phyloP scores from a whole-genome alignment of 371 early-diverging fungal genomes.

The Haplosporangium sp. region DNA sequence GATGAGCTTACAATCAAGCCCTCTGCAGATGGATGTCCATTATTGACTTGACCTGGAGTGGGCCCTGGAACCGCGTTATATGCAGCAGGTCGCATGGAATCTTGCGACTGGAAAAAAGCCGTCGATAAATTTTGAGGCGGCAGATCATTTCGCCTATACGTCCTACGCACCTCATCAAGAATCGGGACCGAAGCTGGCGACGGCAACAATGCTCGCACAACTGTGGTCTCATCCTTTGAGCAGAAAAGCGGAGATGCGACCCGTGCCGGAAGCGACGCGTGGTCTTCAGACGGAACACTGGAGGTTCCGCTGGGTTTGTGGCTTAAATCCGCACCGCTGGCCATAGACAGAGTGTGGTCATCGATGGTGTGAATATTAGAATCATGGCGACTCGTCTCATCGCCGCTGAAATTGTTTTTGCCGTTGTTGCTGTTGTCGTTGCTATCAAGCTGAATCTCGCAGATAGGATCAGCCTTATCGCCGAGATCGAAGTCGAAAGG shows the following conservation, averaged over 20 bases:
- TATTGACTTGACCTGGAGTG: no score
- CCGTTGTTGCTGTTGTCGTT: neutral
- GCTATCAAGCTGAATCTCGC: slow-evolving; percentile 6
- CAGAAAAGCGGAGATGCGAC: no score
- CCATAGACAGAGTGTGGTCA: no score
- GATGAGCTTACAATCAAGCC: no score
- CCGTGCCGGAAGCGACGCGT: no score
- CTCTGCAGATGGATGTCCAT: no score
- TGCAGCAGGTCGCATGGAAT: no score
- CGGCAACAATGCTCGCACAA: neutral
- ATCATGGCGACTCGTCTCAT: neutral
- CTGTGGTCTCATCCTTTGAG: neutral
- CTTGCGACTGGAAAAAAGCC: neutral
- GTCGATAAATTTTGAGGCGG: neutral
- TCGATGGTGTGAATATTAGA: no score
- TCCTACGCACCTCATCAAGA: neutral
- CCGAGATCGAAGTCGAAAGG: slow-evolving; percentile 12
- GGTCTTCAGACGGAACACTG: no score
- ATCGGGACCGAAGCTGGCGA: neutral
- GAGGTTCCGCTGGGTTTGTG: no score
- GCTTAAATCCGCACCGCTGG: no score
- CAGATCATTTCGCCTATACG: neutral
- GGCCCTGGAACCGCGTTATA: no score
- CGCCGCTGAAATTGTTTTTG: neutral
- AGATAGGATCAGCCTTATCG: slow-evolving; percentile 13